Base-by-base conservation (phyloP, 305 asterid species). In the Ajuga reptans region DNA sequence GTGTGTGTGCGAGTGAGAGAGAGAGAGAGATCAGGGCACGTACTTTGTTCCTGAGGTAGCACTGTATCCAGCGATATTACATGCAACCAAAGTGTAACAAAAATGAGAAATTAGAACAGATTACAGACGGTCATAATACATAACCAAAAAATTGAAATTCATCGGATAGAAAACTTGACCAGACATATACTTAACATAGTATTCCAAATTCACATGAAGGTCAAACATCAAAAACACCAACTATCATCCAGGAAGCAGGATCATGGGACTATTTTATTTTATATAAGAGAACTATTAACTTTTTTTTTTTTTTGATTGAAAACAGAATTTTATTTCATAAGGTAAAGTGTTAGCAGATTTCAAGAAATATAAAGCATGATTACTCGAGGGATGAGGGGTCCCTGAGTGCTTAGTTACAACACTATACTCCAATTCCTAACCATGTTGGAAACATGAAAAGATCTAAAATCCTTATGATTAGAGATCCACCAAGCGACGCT, bases 11-110 rank as follows among this genome's bases (percentile, higher is more conserved):
- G 45, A n/a, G 73, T 17, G 66, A 39, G 34, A 46, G 55, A 72
- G 78, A 42, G 74, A 15, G 60, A 47, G 75, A 76, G 77, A 63
- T 70, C 11, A 12, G 10, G 45, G 73, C 21, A 77, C 97, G 72
- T 85, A 90, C 97, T 85, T 83, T 81, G 42, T 70, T 90, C 96
- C 80, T 85, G 91, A 73, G 95, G 97, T 74, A 88, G 92, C 85
- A 90, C 97, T 90, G 92, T 76, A 59, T 54, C 79, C 82, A 57
- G 66, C 47, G 37, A 65, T 49, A 70, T 64, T 53, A 80, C 85
- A 81, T 83, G 91, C 91, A 84, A 53, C 79, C 79, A 80, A 76
- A 76, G 69, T 64, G 72, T 66, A 8, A 59, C 47, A 74, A 69
- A 72, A 68, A 41, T 36, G 45, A 74, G 42, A 50, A 24, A 65